A percentile compares a stretch with the other conserved stretches of the same genome.
Evolutionary conservation across 2,329 filamentous ascomycete genomes (phyloP).

Genomic region (Cordyceps javanica): DNA sequence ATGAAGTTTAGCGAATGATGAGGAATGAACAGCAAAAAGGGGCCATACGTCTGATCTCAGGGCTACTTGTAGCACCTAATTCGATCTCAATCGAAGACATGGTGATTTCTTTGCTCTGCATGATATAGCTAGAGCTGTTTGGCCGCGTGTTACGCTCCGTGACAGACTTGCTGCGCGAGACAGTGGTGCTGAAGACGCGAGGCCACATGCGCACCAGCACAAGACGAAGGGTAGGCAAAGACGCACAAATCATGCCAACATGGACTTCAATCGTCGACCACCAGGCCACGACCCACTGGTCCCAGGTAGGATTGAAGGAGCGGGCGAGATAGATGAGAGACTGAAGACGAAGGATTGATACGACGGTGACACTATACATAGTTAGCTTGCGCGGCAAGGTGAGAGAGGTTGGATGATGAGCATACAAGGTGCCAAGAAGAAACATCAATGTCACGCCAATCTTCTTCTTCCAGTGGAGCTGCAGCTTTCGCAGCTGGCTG

Average conservation of each 20-base stretch:
- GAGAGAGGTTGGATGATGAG: slow-evolving; percentile 2
- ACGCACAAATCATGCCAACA: slow-evolving; percentile 22
- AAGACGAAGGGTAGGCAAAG: slow-evolving; percentile 21
- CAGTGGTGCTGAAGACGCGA: slow-evolving; percentile 7
- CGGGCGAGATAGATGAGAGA: slow-evolving; percentile 19
- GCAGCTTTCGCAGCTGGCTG: slow-evolving; percentile 35
- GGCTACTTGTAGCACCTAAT: background rate
- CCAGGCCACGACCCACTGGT: slow-evolving; percentile 17
- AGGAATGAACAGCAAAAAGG: background rate
- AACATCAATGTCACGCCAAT: slow-evolving; percentile 44
- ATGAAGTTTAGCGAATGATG: background rate
- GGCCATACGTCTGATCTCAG: background rate
- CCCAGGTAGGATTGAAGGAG: slow-evolving; percentile 21
- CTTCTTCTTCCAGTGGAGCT: slow-evolving; percentile 43
- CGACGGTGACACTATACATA: slow-evolving; percentile 18
- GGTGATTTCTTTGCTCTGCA: slow-evolving; percentile 6
- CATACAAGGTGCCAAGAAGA: slow-evolving; percentile 40
- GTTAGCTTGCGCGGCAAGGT: background rate
- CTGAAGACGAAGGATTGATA: slow-evolving; percentile 21
- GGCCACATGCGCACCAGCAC: slow-evolving; percentile 16
- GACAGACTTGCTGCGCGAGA: slow-evolving; percentile 8
- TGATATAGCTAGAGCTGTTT: slow-evolving; percentile 4
- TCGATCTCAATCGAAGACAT: slow-evolving; percentile 3
- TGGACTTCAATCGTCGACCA: slow-evolving; percentile 24
- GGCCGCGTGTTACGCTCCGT: background rate